These are phyloP conservation scores for Phialophora tarda DNA, from an alignment of 2,329 filamentous ascomycete genomes.

Conservation along the genomic window DNA sequence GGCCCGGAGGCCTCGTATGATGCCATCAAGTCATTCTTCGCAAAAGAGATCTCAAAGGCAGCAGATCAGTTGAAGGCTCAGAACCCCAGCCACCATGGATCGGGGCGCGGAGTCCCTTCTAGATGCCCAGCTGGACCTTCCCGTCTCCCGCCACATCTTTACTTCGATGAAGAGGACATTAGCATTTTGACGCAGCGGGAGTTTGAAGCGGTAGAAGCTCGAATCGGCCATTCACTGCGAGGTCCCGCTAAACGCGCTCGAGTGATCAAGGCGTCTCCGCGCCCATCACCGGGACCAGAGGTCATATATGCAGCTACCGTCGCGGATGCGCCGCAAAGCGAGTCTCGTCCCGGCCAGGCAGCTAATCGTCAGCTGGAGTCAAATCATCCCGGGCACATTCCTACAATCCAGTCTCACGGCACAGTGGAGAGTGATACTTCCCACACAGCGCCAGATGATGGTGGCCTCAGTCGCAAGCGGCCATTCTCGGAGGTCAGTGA, in stretches of 20 bases:
- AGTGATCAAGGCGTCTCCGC: constrained; percentile 11
- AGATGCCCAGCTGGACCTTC: constrained; percentile 9
- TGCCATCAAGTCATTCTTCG: constrained; percentile 32
- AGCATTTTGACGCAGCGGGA: constrained; percentile 30
- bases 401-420: background rate
- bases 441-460: background rate
- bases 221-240: constrained; percentile 19
- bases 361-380: background rate
- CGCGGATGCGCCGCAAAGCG: background rate
- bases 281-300: background rate
- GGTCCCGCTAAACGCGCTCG: constrained; percentile 27
- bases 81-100: constrained; percentile 14
- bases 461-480: constrained; percentile 15
- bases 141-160: constrained; percentile 21
- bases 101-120: constrained; percentile 5
- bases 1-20: constrained; percentile 28
- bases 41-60: constrained; percentile 28
- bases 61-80: constrained; percentile 21
- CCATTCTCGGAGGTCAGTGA: constrained; percentile 15
- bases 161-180: constrained; percentile 33
- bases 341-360: background rate
- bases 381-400: background rate
- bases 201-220: constrained; percentile 19
- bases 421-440: background rate
- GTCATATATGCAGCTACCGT: background rate